Conservation (phyloP, 345 rosid species). For the Arabis hirsuta region DNA sequence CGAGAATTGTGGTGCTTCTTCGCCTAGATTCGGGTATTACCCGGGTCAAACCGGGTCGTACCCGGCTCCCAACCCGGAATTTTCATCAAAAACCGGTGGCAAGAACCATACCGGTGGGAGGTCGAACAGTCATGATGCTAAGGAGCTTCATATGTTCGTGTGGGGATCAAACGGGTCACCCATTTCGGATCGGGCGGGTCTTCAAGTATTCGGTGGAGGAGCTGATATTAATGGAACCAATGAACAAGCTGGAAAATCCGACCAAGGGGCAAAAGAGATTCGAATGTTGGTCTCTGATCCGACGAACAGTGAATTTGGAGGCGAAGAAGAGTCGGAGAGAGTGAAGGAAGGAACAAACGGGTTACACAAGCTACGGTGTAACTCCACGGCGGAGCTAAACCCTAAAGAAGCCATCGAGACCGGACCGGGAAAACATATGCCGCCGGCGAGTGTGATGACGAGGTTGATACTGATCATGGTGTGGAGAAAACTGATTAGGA, state of each 20-base stretch:
- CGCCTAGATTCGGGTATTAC: constrained; percentile 82
- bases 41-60: constrained; percentile 66
- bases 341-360: constrained; percentile 51
- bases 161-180: constrained; percentile 99
- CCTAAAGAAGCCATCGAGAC: constrained; percentile 61
- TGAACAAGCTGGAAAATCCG: constrained; percentile 73
- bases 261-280: constrained; percentile 84
- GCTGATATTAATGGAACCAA: constrained; percentile 38
- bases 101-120: constrained; percentile 40
- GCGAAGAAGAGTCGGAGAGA: constrained; percentile 54
- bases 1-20: constrained; percentile 58
- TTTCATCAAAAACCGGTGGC: constrained; percentile 48
- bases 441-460: constrained; percentile 94
- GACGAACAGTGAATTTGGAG: constrained; percentile 51
- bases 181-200: constrained; percentile 77
- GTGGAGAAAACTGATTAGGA: constrained; percentile 90
- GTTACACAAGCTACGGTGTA: constrained; percentile 61
- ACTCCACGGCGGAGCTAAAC: constrained; percentile 72
- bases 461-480: constrained; percentile 87
- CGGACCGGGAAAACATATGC: constrained; percentile 66
- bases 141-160: constrained; percentile 88
- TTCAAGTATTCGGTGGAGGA: constrained; percentile 62
- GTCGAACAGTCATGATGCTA: constrained; percentile 67
- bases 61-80: constrained; percentile 79
- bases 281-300: constrained; percentile 77